Conservation (phyloP, 257 asterid genomes). For the Plectranthus barbatus region DNA sequence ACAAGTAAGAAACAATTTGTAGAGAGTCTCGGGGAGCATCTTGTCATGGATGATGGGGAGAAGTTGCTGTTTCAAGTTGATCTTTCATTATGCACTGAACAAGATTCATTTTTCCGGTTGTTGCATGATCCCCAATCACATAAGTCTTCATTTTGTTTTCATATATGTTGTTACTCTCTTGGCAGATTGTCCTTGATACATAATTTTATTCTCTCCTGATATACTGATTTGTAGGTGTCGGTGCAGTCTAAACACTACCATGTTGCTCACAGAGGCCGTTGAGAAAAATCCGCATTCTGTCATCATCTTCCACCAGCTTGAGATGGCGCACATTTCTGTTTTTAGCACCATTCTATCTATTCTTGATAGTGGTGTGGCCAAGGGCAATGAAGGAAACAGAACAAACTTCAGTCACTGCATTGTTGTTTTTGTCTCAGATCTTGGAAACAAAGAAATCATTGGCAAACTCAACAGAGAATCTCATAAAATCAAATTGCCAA, state of each 20-base stretch:
- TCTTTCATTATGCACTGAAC: constrained; percentile 8
- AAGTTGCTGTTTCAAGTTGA: constrained; percentile 8
- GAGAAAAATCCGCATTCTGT: constrained; percentile 8
- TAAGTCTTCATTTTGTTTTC: background rate
- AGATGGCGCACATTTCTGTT: constrained; percentile 10
- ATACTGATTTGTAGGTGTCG: background rate
- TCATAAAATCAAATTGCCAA: background rate
- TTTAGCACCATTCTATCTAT: constrained; percentile 11
- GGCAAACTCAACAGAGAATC: background rate
- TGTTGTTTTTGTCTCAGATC: constrained; percentile 7
- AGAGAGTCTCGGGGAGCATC: background rate
- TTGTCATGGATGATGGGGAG: constrained; percentile 6
- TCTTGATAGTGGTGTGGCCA: background rate
- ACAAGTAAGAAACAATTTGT: background rate
- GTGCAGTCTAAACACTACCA: background rate
- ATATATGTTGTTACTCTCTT: background rate
- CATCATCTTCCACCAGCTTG: constrained; percentile 7
- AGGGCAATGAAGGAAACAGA: constrained; percentile 1
- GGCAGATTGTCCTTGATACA: background rate
- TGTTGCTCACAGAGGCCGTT: constrained; percentile 7
- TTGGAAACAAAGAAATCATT: constrained; percentile 10
- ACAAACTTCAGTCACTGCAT: background rate
- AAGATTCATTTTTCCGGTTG: constrained; percentile 13
- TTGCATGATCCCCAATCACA: background rate
- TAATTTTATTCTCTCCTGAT: background rate